Evolutionary conservation across 768 basidiomycete species (phyloP), one percentile per base, ranked within the genome.

Genomic region (Tulasnella sp.): DNA sequence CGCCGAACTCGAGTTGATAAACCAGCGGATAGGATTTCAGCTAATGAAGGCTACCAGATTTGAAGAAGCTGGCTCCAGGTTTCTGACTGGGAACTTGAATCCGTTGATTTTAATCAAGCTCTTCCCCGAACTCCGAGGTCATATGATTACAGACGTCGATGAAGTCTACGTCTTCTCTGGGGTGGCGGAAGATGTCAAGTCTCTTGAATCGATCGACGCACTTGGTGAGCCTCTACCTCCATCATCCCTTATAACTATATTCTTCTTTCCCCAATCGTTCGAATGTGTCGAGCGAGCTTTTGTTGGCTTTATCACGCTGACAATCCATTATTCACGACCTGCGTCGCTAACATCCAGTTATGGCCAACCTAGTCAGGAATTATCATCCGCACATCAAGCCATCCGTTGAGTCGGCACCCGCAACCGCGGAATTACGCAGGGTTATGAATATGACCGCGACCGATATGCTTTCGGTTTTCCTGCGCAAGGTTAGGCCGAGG

Each of bases 361-460:
- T 79, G 72, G 79, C 77, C 67, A 89, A 91, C 78, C 75, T 94
- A 87, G 88, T 90, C 77, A 79, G 81, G 77, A 92, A 93, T 68
- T 93, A 94, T 70, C 88, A 87, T 45, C 91, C 92, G 15, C 85
- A 93, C 73, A 78, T 95, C 65, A 71, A 80, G 24, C 86, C 83
- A 19, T 76, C 81, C 66, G 83, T 85, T 2, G 79, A 77, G 26
- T 74, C 77, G 21, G 84, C 89, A 4, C 82, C 85, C 13, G 78
- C 85, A 2, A 82, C 89, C 2, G 77, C 78, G 19, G 86, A 86
- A 66, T 75, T 93, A 59, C 75, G 79, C 50, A 78, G 76, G 59
- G 79, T 84, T 43, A 72, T 95, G 48, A 73, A 75, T 27, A 74
- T 74, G 55, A 80, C 84, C 15, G 88, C 92, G 4, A 73, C 74